Evolutionary conservation across 1,139 yeast species (phyloP), one percentile per base, ranked within the genome.

Genomic region (Pichia sp.): DNA sequence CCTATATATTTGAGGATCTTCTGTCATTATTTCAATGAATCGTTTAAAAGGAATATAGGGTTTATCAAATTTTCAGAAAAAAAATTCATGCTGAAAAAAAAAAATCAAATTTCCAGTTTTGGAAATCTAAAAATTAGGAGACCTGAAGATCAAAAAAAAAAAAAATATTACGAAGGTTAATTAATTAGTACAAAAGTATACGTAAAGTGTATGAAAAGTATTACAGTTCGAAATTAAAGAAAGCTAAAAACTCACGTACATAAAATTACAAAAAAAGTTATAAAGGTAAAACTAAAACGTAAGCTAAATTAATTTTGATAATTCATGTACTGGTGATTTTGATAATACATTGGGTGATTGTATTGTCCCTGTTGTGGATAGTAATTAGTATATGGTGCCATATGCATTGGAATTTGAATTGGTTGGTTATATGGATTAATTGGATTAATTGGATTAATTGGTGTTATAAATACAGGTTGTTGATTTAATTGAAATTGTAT

Each of bases 1-100:
- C 59, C 93, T 72, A 53, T 53, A 62, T 2, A 64, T n/a, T 9
- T 43, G 33, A 5, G 55, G 52, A 42, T 55, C 57, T 54, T 56
- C 60, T 2, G 51, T 30, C 45, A 51, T 51, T 10, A 14, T 9
- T 41, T 19, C n/a, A n/a, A 14, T 34, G 38, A 22, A 22, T 22
- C 3, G 25, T 22, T 22, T 34, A 33, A 34, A 36, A 19, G 16
- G 18, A 22, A 22, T 22, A 22, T 3, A 22, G 3, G 3, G 3
- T 22, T 22, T 22, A 22, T 22, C 25, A 22, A 22, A 22, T 22
- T 22, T 22, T 22, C 4, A 22, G 25, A 22, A 22, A 36, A 36
- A 18, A 22, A 22, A 25, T 39, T 39, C 14, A 39, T 39, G 9
- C 5, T 10, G 13, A 16, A 27, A 41, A 27, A 41, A 27, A 25